Percentiles rank a stretch among this genome's conserved stretches.
Evolutionary conservation across 129 eudicot genomes (phyloP).

Genomic region (Helianthus tuberosus): DNA sequence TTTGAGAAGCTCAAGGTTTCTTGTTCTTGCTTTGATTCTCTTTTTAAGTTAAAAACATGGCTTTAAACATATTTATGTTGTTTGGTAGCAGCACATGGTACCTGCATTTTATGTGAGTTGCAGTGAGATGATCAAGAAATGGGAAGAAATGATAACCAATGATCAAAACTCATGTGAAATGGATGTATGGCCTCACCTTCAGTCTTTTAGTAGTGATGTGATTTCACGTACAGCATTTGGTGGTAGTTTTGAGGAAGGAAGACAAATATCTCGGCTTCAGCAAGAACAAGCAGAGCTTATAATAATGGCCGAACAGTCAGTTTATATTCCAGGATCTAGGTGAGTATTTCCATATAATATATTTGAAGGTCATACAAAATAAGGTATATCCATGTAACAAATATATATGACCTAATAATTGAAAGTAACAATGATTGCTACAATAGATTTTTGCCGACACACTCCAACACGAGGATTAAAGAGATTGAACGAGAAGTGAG

Average conservation of each 20-base stretch:
- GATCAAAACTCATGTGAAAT: background rate
- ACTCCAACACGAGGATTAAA: background rate
- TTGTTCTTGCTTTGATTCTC: background rate
- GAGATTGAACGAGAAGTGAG: conserved; percentile 1
- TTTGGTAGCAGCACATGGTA: conserved; percentile 9
- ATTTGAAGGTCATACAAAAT: no score
- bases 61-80: background rate
- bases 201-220: background rate
- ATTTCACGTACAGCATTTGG: conserved; percentile 14
- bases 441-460: conserved; percentile 6
- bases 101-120: conserved; percentile 2
- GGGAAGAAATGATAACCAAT: background rate
- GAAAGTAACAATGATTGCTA: background rate
- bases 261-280: background rate
- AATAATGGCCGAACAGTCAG: background rate
- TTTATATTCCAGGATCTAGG: conserved; percentile 14
- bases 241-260: conserved; percentile 7
- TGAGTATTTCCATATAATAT: background rate
- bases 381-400: no score
- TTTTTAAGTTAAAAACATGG: background rate
- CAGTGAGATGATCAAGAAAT: background rate
- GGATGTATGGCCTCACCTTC: conserved; percentile 3
- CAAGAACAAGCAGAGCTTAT: conserved; percentile 9
- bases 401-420: background rate
- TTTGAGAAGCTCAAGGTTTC: background rate